Evolutionary conservation across 352 stramenopile species (phyloP).

Genomic region (Lagenidium giganteum): DNA sequence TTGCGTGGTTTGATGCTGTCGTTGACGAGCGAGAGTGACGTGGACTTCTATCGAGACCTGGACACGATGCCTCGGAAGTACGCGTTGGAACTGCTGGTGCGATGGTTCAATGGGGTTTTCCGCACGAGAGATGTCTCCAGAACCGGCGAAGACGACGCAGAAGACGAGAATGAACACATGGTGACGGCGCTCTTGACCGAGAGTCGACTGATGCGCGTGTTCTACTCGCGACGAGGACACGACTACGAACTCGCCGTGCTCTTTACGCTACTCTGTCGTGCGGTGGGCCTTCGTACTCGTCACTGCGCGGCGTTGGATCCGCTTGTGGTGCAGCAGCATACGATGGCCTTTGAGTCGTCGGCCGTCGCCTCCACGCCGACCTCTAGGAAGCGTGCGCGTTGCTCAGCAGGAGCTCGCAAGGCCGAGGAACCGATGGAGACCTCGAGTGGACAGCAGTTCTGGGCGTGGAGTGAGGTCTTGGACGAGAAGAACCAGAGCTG

Average conservation of each 20-base stretch:
- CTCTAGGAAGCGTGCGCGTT: conserved; percentile 5
- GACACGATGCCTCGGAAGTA: conserved; percentile 35
- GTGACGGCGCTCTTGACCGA: conserved; percentile 31
- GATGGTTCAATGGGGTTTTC: conserved; percentile 63
- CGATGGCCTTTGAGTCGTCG: conserved; percentile 33
- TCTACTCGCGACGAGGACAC: conserved; percentile 36
- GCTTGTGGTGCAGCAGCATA: conserved; percentile 31
- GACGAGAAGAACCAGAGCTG: conserved; percentile 42
- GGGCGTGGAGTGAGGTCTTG: conserved; percentile 68
- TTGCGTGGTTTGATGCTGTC: conserved; percentile 59
- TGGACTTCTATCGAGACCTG: conserved; percentile 42
- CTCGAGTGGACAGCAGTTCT: conserved; percentile 22
- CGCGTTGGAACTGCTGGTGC: conserved; percentile 55
- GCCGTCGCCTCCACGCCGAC: neutral
- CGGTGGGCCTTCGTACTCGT: conserved; percentile 43
- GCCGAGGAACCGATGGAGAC: conserved; percentile 6
- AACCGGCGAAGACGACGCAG: conserved; percentile 3
- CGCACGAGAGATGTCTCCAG: conserved; percentile 3
- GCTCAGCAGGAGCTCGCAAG: neutral
- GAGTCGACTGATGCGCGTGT: conserved; percentile 38
- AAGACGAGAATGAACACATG: neutral
- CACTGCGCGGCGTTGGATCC: conserved; percentile 42
- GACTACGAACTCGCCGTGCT: conserved; percentile 51
- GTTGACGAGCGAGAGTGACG: conserved; percentile 26
- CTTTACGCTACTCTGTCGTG: conserved; percentile 59